Conservation (phyloP, 345 rosid species). For the Moringa oleifera region DNA sequence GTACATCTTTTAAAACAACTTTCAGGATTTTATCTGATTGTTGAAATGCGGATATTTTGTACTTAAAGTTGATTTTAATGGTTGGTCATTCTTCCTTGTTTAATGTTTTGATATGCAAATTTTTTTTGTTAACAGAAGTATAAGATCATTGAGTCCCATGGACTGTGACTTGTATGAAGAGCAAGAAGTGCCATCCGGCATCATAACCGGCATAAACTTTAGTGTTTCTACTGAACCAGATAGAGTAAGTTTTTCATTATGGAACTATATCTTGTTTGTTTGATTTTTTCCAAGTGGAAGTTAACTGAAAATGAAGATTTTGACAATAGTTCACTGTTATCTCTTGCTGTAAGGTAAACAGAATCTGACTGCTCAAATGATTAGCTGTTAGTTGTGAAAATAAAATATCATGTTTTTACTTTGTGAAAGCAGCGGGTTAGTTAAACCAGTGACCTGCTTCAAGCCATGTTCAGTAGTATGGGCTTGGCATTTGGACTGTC, state of each 20-base stretch:
- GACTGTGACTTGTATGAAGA: slow-evolving; percentile 29
- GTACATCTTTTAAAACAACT: no score
- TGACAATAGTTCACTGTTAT: background rate
- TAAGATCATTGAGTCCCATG: slow-evolving; percentile 19
- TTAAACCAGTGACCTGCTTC: background rate
- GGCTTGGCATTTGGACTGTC: background rate
- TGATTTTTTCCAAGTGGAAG: background rate
- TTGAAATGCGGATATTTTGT: background rate
- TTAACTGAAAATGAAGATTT: background rate
- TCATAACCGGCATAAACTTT: slow-evolving; percentile 33
- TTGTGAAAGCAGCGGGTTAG: background rate
- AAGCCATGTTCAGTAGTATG: background rate
- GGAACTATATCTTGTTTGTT: slow-evolving; percentile 8
- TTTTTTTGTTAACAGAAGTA: slow-evolving; percentile 11
- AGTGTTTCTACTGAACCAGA: slow-evolving; percentile 40
- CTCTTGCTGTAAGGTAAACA: background rate
- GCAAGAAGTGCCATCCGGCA: slow-evolving; percentile 37
- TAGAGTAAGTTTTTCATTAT: slow-evolving; percentile 22
- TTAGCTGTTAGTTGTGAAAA: no score
- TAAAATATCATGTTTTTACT: background rate
- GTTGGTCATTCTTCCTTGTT: background rate
- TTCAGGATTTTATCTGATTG: background rate
- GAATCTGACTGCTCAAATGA: background rate
- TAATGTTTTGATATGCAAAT: slow-evolving; percentile 9
- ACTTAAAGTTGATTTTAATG: background rate